These are phyloP conservation scores for Eleusine coracana DNA, from an alignment of 176 grass and related monocot genomes.

Conservation along the genomic window DNA sequence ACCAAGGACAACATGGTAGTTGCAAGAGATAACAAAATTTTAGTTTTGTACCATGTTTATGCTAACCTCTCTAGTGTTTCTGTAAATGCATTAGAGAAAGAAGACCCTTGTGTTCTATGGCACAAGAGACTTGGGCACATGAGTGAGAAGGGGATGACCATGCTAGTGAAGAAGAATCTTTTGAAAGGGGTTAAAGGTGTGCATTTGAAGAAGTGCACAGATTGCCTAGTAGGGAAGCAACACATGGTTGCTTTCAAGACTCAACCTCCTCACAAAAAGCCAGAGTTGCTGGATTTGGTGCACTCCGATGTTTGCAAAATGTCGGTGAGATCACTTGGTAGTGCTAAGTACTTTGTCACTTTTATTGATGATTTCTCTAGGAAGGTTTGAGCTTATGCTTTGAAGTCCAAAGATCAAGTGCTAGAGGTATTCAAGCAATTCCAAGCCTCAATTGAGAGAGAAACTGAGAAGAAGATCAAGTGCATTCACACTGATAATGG, in stretches of 20 bases:
- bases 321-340: neutral
- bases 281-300: neutral
- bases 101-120: neutral
- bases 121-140: constrained; percentile 13
- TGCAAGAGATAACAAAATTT: neutral
- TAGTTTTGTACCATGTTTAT: neutral
- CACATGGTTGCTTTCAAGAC: constrained; percentile 1
- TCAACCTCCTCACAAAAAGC: neutral
- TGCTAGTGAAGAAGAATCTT: constrained; percentile 6
- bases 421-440: no score
- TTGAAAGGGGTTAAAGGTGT: neutral
- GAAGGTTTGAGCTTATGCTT: no score
- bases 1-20: neutral
- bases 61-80: neutral
- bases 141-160: neutral
- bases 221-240: neutral
- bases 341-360: constrained; percentile 7
- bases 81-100: constrained; percentile 19
- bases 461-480: no score
- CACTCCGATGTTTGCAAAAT: neutral
- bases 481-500: no score
- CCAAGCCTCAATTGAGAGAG: no score
- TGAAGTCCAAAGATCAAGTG: no score
- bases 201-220: neutral
- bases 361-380: neutral